Evolutionary conservation across 108 stramenopile genomes (phyloP), one percentile per base, ranked within the genome.

Genomic region (Seminavis robusta): DNA sequence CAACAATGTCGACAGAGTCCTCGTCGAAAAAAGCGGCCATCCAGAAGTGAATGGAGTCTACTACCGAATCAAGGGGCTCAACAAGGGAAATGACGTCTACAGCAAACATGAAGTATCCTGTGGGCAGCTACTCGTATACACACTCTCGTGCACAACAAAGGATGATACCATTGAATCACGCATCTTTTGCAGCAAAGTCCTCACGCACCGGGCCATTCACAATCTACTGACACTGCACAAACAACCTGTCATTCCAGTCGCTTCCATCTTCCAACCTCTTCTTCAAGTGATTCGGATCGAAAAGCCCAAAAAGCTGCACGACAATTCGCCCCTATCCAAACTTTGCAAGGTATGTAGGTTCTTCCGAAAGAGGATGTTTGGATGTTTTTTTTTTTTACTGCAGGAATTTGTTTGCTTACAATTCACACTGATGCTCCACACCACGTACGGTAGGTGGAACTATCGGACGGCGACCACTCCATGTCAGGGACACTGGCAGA

Each of bases 11-110:
- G 81, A 83, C 55, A 62, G 81, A 23, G 76, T 83, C n/a, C 65
- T 83, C 20, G 77, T 83, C 7, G 81, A 83, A 64, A 75, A 71
- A 21, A 74, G 74, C 33, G 81, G 77, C 13, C 33, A 42, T 6
- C 27, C 51, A 23, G 43, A 64, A 24, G 75, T 69, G 26, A 78
- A 79, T 49, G 81, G 81, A 0, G 79, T 83, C 21, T 83, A 83
- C 50, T 56, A 72, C 37, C 57, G 65, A 15, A 75, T 76, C 15
- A 33, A 65, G 13, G 77, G 61, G 9, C 39, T 70, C 3, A 37
- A 51, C 10, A 59, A 68, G 15, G 13, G 29, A n/a, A 55, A 47
- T 16, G 61, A 56, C 13, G 38, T 70, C 0, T 70, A 70, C 47
- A 47, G 41, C 23, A 70, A 73, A 43, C 76, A 79, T 1, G 79